Evolutionary conservation across 192 early-diverging fungal species (phyloP), one percentile per base, ranked within the genome.

Genomic region (Lobosporangium transversale): DNA sequence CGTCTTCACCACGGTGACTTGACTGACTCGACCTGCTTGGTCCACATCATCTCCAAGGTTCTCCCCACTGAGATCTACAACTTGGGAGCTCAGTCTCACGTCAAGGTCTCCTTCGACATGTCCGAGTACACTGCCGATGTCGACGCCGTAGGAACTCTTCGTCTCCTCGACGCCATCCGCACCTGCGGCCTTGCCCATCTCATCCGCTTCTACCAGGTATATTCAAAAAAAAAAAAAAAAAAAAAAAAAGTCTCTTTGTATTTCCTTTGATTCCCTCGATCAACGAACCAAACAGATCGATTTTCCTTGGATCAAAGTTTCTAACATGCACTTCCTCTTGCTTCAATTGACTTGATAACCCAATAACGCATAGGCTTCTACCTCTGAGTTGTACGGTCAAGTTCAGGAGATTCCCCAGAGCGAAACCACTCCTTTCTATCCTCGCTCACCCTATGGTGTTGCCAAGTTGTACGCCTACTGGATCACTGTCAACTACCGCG

Each of bases 101-200:
- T 90, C 74, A 89, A 91, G 78, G 89, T 91, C 27, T 90, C 87
- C 10, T 89, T 89, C 57, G 88, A 92, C 57, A 90, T 92, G 91
- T 86, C 91, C 24, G 89, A 92, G 73, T 92, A 92, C 75, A 92
- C 91, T 31, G 89, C 89, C 82, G 87, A 93, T 69, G 92, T 93
- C 26, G 92, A 93, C 81, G 92, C 83, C 27, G 81, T 93, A 23
- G 92, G 92, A 65, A 93, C 92, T 53, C 85, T 93, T 32, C 88
- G 92, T 70, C 81, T 93, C 12, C 80, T 93, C 37, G 92, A 93
- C 81, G 92, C 92, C 23, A 91, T 93, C 63, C 86, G 92, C 58
- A 93, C 91, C 12, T 88, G 86, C 63, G 91, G 90, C 49, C 78
- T 93, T 21, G 78, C 85, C 3, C 64, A 91, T 33, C 83, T 85